Evolutionary conservation across 2,329 filamentous ascomycete genomes (phyloP), one percentile per base, ranked within the genome.

Genomic region (Diaporthe destruens): DNA sequence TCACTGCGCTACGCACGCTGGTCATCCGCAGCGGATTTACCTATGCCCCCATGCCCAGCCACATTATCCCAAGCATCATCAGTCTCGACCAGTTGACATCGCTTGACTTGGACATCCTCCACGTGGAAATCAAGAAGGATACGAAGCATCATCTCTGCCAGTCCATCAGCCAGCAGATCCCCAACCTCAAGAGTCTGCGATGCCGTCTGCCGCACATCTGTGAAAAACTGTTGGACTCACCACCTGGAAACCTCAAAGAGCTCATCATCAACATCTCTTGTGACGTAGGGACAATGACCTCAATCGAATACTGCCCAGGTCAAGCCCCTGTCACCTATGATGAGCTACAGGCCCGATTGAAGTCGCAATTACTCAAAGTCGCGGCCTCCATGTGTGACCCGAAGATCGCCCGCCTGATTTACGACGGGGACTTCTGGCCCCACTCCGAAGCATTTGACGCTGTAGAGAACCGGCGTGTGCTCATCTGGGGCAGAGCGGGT

Each of bases 371-470:
- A 9, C 5, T 63, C 34, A 23, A 23, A 3, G 34, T 47, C 11
- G 57, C 25, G 18, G 39, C 18, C 7, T 47, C 57, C 39, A 63
- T 63, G 57, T 25, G 16, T 7, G 1, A n/a, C 1, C 57, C 57
- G 0, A 63, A 63, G 42, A 49, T 49, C 9, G 57, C 49, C 25
- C 11, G 57, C 9, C 42, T 63, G 16, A n/a, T 49, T 12, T 6
- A 47, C 25, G 0, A 6, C 2, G 0, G 6, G 6, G 14, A 0
- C 0, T n/a, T 1, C 6, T 9, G 2, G 1, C 2, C 3, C 3
- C 1, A 8, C 9, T 39, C 4, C 1, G 36, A 7, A 36, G 39
- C 39, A 0, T 47, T 47, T 32, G 42, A 63, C 11, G 57, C 57
- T 0, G 32, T 63, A n/a, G 1, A 34, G 25, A 29, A 32, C 7